Percentiles rank a stretch among this genome's conserved stretches.
Conservation (phyloP, 2,329 filamentous ascomycete genomes). For the Pseudocercospora pini-densiflorae region DNA sequence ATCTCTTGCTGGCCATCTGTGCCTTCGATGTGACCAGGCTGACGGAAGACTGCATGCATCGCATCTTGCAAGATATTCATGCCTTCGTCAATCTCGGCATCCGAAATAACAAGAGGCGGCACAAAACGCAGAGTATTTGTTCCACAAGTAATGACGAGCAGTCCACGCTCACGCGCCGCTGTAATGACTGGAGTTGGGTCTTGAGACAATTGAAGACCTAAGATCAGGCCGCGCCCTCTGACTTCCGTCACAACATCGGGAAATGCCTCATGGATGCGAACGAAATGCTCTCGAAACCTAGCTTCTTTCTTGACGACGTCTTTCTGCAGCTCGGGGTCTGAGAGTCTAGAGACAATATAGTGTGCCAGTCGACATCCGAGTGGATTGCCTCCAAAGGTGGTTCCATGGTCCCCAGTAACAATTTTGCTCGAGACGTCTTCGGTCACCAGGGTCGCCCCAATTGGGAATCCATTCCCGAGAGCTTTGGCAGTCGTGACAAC, state of each 20-base stretch:
- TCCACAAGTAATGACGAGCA: constrained; percentile 90
- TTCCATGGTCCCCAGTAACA: constrained; percentile 83
- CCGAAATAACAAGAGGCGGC: constrained; percentile 79
- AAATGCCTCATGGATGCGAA: constrained; percentile 61
- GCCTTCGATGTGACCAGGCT: constrained; percentile 40
- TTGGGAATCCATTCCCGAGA: constrained; percentile 93
- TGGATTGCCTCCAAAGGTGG: constrained; percentile 92
- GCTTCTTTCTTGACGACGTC: constrained; percentile 71
- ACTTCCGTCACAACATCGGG: constrained; percentile 78
- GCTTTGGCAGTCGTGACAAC: constrained; percentile 95
- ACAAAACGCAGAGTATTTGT: constrained; percentile 93
- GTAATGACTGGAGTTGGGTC: constrained; percentile 77
- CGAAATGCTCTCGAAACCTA: constrained; percentile 63
- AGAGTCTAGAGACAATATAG: constrained; percentile 78
- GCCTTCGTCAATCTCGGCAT: constrained; percentile 78
- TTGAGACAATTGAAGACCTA: constrained; percentile 80
- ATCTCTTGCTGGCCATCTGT: constrained; percentile 54
- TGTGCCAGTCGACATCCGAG: constrained; percentile 83
- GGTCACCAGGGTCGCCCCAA: constrained; percentile 77
- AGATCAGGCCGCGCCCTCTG: constrained; percentile 80
- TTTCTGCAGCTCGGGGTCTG: constrained; percentile 70
- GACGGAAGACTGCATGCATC: constrained; percentile 60
- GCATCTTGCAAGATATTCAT: constrained; percentile 75
- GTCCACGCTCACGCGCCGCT: constrained; percentile 82
- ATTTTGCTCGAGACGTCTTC: constrained; percentile 71